Evolutionary conservation across 257 asterid genomes (phyloP), one percentile per base, ranked within the genome.

Genomic region (Rhazya stricta): DNA sequence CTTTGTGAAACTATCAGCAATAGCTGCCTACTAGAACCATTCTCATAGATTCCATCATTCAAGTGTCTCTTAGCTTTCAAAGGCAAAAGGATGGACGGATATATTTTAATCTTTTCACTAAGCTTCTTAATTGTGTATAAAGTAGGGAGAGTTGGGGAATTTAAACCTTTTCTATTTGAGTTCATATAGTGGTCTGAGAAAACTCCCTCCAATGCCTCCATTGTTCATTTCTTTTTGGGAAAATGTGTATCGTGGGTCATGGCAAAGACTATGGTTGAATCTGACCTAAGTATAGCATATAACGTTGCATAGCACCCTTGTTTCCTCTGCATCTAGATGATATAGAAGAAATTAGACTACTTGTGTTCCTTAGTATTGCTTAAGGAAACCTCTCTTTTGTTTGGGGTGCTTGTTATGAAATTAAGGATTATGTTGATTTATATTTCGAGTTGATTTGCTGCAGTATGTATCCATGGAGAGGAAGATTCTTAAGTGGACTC

Each of bases 391-490:
- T 29, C 5, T 69, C 43, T 48, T 18, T 32, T 30, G 6, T 45
- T 36, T 4, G 45, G 62, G 66, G 9, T 30, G 37, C 16, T 23
- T n/a, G 11, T n/a, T 56, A 41, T 12, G 67, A 27, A 75, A 23
- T 25, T 41, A 41, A 39, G 57, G 67, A 51, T 54, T 37, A 65
- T 65, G 18, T 65, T 65, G 23, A 34, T 25, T 66, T 21, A 66
- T 34, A 16, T 54, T 23, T 78, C 51, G 74, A 75, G 62, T 65
- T 79, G 77, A 72, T 74, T 80, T 78, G 67, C 62, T 81, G 84
- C 96, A 95, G 99, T 85, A 82, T 80, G 83, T 89, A 79, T 60
- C 91, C 27, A 81, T 87, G 96, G 99, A 95, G 89, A 88, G 97
- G 86, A 88, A 84, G 82, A 77, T 91, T 79, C 90, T 95, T 41